phyloP scores from a whole-genome alignment of 371 early-diverging fungal genomes.

The Apophysomyces variabilis region DNA sequence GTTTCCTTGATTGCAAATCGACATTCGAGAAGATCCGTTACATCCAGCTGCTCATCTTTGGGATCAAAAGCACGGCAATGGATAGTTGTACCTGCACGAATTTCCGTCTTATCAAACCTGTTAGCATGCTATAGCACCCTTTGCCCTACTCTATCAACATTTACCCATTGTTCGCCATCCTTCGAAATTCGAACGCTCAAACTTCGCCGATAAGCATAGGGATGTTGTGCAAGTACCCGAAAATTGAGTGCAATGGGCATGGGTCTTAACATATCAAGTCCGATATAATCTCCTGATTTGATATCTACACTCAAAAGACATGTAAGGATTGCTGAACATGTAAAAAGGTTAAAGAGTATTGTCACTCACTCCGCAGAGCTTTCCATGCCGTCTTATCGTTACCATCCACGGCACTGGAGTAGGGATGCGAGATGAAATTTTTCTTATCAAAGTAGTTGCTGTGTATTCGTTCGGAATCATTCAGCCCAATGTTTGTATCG shows the following conservation, averaged over 20 bases:
- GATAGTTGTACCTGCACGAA: conserved; percentile 24
- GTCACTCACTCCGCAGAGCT: conserved; percentile 35
- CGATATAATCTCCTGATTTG: conserved; percentile 63
- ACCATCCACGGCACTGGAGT: conserved; percentile 60
- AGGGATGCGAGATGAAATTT: conserved; percentile 41
- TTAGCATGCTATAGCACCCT: not conserved
- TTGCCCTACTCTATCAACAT: conserved; percentile 1
- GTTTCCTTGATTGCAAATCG: conserved; percentile 44
- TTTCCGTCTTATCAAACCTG: conserved; percentile 23
- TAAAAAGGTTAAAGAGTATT: too few relatives aligned
- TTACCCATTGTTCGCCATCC: conserved; percentile 53
- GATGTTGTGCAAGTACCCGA: conserved; percentile 46
- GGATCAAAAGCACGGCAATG: conserved; percentile 21
- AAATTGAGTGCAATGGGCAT: conserved; percentile 54
- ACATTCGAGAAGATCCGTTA: conserved; percentile 33
- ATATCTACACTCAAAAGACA: conserved; percentile 30
- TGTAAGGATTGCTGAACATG: too few relatives aligned
- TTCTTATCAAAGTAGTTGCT: conserved; percentile 44
- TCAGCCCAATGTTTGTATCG: conserved; percentile 51
- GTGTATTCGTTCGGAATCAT: conserved; percentile 49
- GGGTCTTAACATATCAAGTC: conserved; percentile 61
- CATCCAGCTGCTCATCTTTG: conserved; percentile 1
- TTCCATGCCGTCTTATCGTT: conserved; percentile 50
- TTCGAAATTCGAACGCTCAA: conserved; percentile 46
- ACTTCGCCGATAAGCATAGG: conserved; percentile 34